A percentile compares a stretch with the other conserved stretches of the same genome.
phyloP scores from a whole-genome alignment of 1,284 basidiomycete species.

The Ceratobasidium sp. region DNA sequence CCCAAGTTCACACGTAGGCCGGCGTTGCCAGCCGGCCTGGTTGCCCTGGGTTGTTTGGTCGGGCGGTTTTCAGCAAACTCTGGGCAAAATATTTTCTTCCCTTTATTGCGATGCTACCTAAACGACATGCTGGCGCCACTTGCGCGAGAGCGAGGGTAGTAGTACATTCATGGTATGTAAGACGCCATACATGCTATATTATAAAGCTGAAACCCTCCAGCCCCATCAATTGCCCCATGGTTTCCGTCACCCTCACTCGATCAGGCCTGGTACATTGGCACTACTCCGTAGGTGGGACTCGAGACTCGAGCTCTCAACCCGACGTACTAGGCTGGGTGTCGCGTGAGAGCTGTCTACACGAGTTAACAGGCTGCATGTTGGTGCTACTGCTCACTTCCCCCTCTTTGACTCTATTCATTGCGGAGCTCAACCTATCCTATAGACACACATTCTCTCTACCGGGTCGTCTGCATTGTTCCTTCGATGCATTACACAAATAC shows the following conservation, averaged over 20 bases:
- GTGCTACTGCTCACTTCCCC: background rate
- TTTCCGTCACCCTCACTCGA: background rate
- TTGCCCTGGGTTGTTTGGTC: constrained; percentile 16
- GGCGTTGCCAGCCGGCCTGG: constrained; percentile 7
- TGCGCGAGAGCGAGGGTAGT: background rate
- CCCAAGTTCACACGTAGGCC: background rate
- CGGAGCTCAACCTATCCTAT: background rate
- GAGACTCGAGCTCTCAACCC: background rate
- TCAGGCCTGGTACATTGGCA: background rate
- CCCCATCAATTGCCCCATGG: background rate
- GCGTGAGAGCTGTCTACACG: background rate
- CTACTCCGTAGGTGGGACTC: background rate
- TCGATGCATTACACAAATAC: background rate
- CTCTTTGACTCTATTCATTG: constrained; percentile 8
- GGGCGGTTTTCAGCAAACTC: constrained; percentile 5
- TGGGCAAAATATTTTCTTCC: background rate
- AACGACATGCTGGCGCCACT: constrained; percentile 35
- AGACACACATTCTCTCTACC: background rate
- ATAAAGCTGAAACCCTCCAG: constrained; percentile 23
- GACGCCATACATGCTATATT: background rate
- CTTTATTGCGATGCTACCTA: background rate
- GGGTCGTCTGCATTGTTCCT: background rate
- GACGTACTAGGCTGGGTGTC: background rate
- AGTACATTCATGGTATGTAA: constrained; percentile 14
- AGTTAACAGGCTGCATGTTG: background rate